Evolutionary conservation across 1,284 basidiomycete species (phyloP).

Genomic region (Cutaneotrichosporon sp.): DNA sequence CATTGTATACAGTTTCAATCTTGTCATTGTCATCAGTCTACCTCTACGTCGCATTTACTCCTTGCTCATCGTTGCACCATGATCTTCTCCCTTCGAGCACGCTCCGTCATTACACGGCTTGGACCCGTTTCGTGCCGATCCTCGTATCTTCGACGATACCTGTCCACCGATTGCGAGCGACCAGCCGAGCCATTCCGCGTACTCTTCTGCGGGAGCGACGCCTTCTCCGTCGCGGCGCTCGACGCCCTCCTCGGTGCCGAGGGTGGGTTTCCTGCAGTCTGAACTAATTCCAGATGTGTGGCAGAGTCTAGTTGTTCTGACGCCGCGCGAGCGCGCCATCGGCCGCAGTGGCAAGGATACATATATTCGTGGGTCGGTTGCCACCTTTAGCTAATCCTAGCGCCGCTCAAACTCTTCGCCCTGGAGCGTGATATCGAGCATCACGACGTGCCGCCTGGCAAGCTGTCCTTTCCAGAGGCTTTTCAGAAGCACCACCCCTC

Average conservation of each 20-base stretch:
- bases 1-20: not conserved
- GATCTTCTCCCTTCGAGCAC: not conserved
- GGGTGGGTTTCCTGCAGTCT: slow-evolving; percentile 27
- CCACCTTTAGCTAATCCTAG: slow-evolving; percentile 14
- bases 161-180: not conserved
- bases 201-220: slow-evolving; percentile 55
- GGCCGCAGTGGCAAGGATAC: slow-evolving; percentile 28
- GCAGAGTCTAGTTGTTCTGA: slow-evolving; percentile 43
- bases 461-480: slow-evolving; percentile 35
- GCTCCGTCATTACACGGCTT: not conserved
- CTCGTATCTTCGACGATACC: not conserved
- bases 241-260: slow-evolving; percentile 43
- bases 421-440: slow-evolving; percentile 22
- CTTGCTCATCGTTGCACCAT: not conserved
- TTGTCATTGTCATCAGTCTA: too few relatives aligned
- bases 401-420: slow-evolving; percentile 30
- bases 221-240: slow-evolving; percentile 52
- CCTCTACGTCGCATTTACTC: not conserved
- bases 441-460: slow-evolving; percentile 21
- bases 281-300: slow-evolving; percentile 41
- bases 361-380: slow-evolving; percentile 24
- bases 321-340: slow-evolving; percentile 32
- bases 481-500: slow-evolving; percentile 55
- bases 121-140: not conserved
- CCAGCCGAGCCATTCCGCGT: slow-evolving; percentile 44